Base-by-base conservation (phyloP, 495 filamentous ascomycete species). In the Delitschia confertaspora region DNA sequence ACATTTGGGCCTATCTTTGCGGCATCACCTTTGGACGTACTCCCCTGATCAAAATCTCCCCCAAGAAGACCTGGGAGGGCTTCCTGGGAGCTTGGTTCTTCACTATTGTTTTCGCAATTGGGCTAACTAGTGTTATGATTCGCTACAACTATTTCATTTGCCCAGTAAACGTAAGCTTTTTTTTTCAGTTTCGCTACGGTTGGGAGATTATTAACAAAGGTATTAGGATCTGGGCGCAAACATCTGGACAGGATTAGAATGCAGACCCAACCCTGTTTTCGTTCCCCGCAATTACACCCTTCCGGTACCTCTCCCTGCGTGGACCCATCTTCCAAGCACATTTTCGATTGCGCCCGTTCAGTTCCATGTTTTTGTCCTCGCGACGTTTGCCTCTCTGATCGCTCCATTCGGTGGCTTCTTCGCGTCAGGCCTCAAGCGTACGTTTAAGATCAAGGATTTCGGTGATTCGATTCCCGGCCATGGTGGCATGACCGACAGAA, bases 381-480 rank as follows among this genome's bases (percentile, higher is more conserved):
- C 86, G 33, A 85, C 85, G 8, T 99, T 99, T 59, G 93, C 93
- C 42, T 95, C 88, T 9, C 73, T 99, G 30, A 95, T 99, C 57
- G 93, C 93, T 11, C 93, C 93, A 3, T 99, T 99, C 56, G 93
- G 93, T 47, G 93, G 93, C 24, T 99, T 99, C 72, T 99, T 99
- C 58, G 93, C 93, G 2, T 94, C 87, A 17, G 93, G 93, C 9
- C 72, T 99, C 53, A 99, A 99, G 74, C 84, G 93, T 7, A 93
- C 91, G 6, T 99, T 99, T 74, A 95, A 96, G 68, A 91, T 99
- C 68, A 99, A 99, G 70, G 93, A 99, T 67, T 99, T 99, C 63
- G 93, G 93, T 57, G 86, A 99, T 60, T 86, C 84, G 14, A 96
- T 99, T 52, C 93, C 93, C 2, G 93, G 93, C 26, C 93, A 99